Evolutionary conservation across 2,329 filamentous ascomycete species (phyloP), one percentile per base, ranked within the genome.

Genomic region (Sporothrix brasiliensis): DNA sequence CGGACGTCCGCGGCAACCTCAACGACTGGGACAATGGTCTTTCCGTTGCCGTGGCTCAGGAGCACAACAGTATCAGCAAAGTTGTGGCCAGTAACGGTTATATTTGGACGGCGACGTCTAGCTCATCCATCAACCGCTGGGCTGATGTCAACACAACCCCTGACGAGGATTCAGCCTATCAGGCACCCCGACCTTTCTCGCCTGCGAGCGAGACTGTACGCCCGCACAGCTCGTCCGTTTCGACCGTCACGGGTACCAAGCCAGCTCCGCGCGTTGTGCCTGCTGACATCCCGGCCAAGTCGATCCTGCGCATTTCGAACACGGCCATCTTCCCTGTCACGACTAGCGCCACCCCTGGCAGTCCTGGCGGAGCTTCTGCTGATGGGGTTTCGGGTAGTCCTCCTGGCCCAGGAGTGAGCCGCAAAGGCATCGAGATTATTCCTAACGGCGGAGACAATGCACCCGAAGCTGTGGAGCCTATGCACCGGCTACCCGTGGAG

Each of bases 71-170:
- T 3, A 89, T 94, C 7, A 89, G 82, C 77, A 90, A 89, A 77
- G 79, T 91, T 7, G 85, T 91, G 67, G 87, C 88, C 27, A 89
- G 89, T 9, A 90, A 89, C 39, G 91, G 92, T 75, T 90, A 91
- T 77, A 87, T 97, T 67, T 97, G 94, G 94, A 95, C 93, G 0
- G 92, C 93, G 3, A 97, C 93, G 0, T 91, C 92, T 34, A 91
- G 91, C 76, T 97, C 94, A 0, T 97, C 93, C 71, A 95, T 97
- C 80, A 96, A 97, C 79, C 87, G 94, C 70, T 97, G 94, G 94
- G 86, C 86, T 66, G 92, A 97, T 78, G 87, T 98, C 50, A 91
- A 97, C 75, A 96, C 91, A 0, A 87, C n/a, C 56, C 19, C 30
- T 21, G 70, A 52, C 54, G 71, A 69, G 16, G 21, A 54, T 41